Evolutionary conservation across 1,139 yeast genomes (phyloP), one percentile per base, ranked within the genome.

Genomic region (Magnusiomyces tetraspermus): DNA sequence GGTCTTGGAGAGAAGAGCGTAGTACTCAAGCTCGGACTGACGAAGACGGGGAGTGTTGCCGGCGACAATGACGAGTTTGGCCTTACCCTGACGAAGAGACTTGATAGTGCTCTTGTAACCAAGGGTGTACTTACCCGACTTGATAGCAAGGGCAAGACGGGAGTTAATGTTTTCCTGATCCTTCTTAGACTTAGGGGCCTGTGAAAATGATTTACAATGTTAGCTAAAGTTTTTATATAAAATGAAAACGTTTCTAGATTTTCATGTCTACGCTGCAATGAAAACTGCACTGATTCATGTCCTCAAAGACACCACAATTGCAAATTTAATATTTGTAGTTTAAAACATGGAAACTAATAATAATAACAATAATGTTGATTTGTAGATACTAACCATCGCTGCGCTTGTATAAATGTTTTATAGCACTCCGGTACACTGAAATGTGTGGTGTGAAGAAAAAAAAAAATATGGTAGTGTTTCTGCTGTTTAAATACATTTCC

Each of bases 21-120:
- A 94, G 85, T 92, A 92, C 84, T 94, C 98, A 77, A 92, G 85
- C 83, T 92, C 99, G 67, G 97, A 89, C 83, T 92, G 92, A 85
- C 98, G 90, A 77, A 92, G 87, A 72, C 92, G 96, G 79, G 98
- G 98, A 72, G 98, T 90, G 95, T 92, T 92, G 76, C 96, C 95
- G 70, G 99, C 96, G 72, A 92, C 83, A 80, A 92, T 85, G 74
- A 92, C 82, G 77, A 92, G 85, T 87, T 94, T 92, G 70, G 98
- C 96, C 85, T 90, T 92, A 74, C 56, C 56, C 76, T 87, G 88
- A 83, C 99, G 90, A 77, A 92, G 83, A 69, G 97, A 79, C 87
- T 94, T 92, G 77, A 92, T 85, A 76, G 95, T 94, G 67, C 97
- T 88, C 83, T 92, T 92, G 96, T 89, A 94, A 74, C 99, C 99